Evolutionary conservation across 208 protist genomes (phyloP), one percentile per base, ranked within the genome.

Genomic region (Trypanosoma lewisi): DNA sequence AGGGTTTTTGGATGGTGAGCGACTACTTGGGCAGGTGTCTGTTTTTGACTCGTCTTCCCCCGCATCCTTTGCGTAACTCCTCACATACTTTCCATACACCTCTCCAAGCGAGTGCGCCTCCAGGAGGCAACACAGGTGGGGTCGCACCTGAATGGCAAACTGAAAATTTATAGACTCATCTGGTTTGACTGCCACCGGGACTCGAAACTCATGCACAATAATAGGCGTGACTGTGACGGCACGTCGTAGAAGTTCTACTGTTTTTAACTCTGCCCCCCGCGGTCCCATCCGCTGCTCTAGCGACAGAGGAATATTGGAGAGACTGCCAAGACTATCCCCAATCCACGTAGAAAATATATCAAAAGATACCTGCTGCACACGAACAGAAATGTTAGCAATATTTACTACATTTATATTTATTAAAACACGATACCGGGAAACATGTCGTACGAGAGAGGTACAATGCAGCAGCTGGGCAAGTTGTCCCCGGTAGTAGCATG

Each of bases 111-210:
- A 84, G 54, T 75, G 60, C 19, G 83, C 65, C 47, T 83, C 84
- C 21, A 91, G 50, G 23, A 88, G 70, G 59, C 88, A 79, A 70
- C 81, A 84, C 51, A 91, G 58, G 64, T 91, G 75, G 31, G 87
- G 87, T 59, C 78, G 57, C 50, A 94, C 73, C 64, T 87, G 69
- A 63, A 94, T 72, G 56, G 85, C 75, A 76, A 88, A 91, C 69
- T 91, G 77, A 67, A 94, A 89, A 28, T 78, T 67, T 62, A 87
- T 80, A 58, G 80, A 86, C 65, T 94, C 83, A 27, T 67, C 82
- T 17, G 84, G 71, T 44, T 82, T 71, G 48, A 94, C 73, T 27
- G 66, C 63, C 30, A 83, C 73, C 7, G 83, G 83, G 21, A 80
- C 69, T 37, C 73, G 62, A 36, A 41, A 79, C 50, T 80, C 70